Evolutionary conservation across 2,329 filamentous ascomycete genomes (phyloP).

Genomic region (Ophiostoma fasciatum): DNA sequence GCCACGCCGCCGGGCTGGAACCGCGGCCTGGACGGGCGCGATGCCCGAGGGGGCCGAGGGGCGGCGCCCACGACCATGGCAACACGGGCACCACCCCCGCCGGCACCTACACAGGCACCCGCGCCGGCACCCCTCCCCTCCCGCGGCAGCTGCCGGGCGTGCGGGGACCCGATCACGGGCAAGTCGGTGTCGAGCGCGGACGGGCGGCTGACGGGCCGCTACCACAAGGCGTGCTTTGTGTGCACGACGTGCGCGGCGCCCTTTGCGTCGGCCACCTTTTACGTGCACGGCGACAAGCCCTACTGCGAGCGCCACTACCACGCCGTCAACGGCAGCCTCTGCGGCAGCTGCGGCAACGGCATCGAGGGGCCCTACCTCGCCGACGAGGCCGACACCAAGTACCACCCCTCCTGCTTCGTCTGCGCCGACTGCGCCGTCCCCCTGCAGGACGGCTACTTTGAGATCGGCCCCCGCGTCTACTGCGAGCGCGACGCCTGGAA

Average conservation of each 20-base stretch:
- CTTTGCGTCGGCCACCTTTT: conserved; percentile 81
- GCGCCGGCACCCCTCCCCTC: conserved; percentile 21
- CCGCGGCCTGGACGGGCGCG: conserved; percentile 1
- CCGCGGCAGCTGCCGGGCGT: conserved; percentile 73
- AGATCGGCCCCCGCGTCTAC: conserved; percentile 64
- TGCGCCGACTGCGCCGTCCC: conserved; percentile 64
- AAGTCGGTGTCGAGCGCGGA: conserved; percentile 93
- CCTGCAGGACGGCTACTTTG: conserved; percentile 77
- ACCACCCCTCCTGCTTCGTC: conserved; percentile 75
- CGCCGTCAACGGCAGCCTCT: conserved; percentile 75
- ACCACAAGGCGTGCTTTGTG: conserved; percentile 90
- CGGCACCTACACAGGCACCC: neutral
- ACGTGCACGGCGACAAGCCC: conserved; percentile 73
- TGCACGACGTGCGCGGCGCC: conserved; percentile 70
- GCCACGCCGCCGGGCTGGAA: conserved; percentile 10
- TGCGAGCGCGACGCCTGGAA: conserved; percentile 76
- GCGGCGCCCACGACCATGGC: no score
- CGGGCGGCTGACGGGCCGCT: conserved; percentile 78
- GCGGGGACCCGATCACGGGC: conserved; percentile 60
- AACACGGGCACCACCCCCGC: no score
- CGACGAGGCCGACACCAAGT: conserved; percentile 63
- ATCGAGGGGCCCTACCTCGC: conserved; percentile 93
- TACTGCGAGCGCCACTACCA: conserved; percentile 93
- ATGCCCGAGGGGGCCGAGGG: no score
- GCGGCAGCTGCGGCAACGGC: conserved; percentile 61